Evolutionary conservation across 2,329 filamentous ascomycete species (phyloP), one percentile per base, ranked within the genome.

Genomic region (Sordariomycetes sp.): DNA sequence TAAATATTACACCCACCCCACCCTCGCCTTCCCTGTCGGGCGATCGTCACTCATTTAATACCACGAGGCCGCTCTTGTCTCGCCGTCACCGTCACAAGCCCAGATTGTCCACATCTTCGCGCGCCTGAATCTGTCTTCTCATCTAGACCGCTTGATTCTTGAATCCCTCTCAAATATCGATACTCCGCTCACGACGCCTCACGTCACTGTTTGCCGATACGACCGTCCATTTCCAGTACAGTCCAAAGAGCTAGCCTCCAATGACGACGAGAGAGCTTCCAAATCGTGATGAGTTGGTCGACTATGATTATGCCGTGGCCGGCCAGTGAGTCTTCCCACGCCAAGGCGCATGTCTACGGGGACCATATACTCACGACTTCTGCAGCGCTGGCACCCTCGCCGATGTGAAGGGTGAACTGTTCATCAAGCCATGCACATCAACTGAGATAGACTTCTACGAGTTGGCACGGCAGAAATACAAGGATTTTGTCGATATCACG

Each of bases 391-490:
- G 94, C 62, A 92, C 95, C 53, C 81, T 95, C 64, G 90, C 86
- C 67, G 90, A 95, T 66, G 77, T 80, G 57, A 84, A 89, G 56
- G 94, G 94, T 67, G 82, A 87, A 61, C 77, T 97, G 36, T 88
- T 99, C 68, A 89, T 96, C 67, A 99, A 99, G 72, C 94, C 94
- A 20, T 97, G 92, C 70, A 95, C 89, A 0, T 74, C 83, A 61
- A 78, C 84, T 61, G 94, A 99, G 73, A 83, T 97, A 64, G 79
- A 84, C 52, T 99, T 99, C 70, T 99, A 99, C 76, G 82, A 96
- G 68, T 81, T 83, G 45, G 85, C 84, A 32, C 69, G 71, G 55
- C 71, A 79, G 36, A 72, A 78, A 24, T 86, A 95, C 66, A 81
- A 84, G 34, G 82, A 85, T 1, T 89, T 97, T 65, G 80, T 84